Evolutionary conservation across 1,284 basidiomycete genomes (phyloP).

Genomic region (Calocybe gambosa): DNA sequence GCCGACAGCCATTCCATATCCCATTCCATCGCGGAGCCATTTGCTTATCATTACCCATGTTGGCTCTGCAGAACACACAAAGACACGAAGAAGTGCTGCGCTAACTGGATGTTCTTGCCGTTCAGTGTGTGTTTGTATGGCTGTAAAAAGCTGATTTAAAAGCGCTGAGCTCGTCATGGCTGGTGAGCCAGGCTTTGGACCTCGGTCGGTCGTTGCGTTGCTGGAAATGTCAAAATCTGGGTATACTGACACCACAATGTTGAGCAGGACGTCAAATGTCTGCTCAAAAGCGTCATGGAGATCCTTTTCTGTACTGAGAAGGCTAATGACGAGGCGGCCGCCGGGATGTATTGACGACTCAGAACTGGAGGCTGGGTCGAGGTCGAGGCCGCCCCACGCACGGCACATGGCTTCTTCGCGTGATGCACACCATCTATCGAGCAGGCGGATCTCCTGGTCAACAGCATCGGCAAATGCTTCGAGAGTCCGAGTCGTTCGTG

Average conservation of each 20-base stretch:
- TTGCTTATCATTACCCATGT: conserved; percentile 66
- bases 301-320: conserved; percentile 56
- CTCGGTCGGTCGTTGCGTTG: neutral
- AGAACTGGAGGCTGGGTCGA: conserved; percentile 30
- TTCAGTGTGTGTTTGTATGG: conserved; percentile 46
- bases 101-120: conserved; percentile 50
- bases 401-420: conserved; percentile 61
- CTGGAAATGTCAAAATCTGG: conserved; percentile 27
- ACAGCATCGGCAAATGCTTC: conserved; percentile 81
- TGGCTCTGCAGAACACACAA: conserved; percentile 59
- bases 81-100: conserved; percentile 53
- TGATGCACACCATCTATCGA: conserved; percentile 66
- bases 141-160: conserved; percentile 55
- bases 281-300: conserved; percentile 50
- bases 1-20: conserved; percentile 28
- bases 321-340: conserved; percentile 54
- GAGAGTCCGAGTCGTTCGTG: conserved; percentile 46
- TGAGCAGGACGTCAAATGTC: conserved; percentile 49
- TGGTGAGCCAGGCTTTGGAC: conserved; percentile 29
- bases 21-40: conserved; percentile 77
- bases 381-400: conserved; percentile 40
- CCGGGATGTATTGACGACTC: neutral
- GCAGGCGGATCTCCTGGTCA: conserved; percentile 46
- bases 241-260: conserved; percentile 34
- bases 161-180: conserved; percentile 48